These are phyloP conservation scores for Kandelia obovata DNA, from an alignment of 345 rosid genomes.

Conservation along the genomic window DNA sequence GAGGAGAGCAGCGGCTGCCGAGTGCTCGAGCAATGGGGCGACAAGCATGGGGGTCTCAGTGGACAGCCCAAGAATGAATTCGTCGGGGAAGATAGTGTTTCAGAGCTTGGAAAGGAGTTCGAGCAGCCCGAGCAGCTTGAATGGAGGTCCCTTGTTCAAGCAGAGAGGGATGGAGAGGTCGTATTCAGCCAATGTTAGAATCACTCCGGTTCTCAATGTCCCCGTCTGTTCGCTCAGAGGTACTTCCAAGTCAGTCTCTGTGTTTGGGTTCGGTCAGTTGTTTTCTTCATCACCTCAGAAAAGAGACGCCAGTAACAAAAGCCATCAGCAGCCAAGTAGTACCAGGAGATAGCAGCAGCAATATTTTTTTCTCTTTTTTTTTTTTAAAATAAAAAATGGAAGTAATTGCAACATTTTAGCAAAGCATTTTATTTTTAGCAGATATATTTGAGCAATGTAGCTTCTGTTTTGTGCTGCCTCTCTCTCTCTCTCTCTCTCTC, in stretches of 20 bases:
- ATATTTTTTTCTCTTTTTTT: too few relatives aligned
- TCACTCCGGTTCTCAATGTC: slow-evolving; percentile 37
- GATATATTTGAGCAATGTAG: too few relatives aligned
- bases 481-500: too few relatives aligned
- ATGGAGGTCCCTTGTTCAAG: slow-evolving; percentile 75
- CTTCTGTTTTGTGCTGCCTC: too few relatives aligned
- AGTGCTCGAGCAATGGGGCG: slow-evolving; percentile 19
- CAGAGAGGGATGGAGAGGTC: slow-evolving; percentile 90
- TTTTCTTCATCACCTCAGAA: slow-evolving; percentile 33
- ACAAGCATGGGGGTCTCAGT: slow-evolving; percentile 64
- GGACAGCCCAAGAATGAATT: slow-evolving; percentile 89
- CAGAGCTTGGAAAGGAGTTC: slow-evolving; percentile 92
- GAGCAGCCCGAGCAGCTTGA: slow-evolving; percentile 93
- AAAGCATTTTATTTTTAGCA: too few relatives aligned
- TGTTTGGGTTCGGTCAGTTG: slow-evolving; percentile 29
- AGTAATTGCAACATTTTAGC: too few relatives aligned
- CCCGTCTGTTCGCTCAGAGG: slow-evolving; percentile 34
- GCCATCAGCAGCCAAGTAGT: not conserved
- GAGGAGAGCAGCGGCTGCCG: slow-evolving; percentile 27
- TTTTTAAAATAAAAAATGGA: not conserved
- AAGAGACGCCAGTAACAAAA: slow-evolving; percentile 15
- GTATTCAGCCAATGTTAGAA: slow-evolving; percentile 63
- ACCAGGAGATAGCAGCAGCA: slow-evolving; percentile 1
- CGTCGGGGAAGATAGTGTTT: slow-evolving; percentile 90
- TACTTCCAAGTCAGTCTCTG: slow-evolving; percentile 24